Evolutionary conservation across 139 green algal species (phyloP), one percentile per base, ranked within the genome.

Genomic region (Volvox africanus): DNA sequence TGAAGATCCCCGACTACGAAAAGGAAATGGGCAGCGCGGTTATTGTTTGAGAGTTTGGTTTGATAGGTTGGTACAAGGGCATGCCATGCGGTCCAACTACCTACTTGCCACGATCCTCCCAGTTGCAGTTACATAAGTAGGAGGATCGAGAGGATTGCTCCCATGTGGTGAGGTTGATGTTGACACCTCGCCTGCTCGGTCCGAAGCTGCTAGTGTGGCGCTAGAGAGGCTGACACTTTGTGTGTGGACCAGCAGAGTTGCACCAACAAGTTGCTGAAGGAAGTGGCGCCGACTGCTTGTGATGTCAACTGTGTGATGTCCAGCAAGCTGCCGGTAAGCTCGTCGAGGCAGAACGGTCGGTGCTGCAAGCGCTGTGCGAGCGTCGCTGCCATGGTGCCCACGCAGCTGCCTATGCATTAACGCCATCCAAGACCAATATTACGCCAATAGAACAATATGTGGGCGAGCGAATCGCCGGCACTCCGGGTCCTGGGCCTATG

Each of bases 1-100:
- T 99, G 97, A 26, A 99, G 94, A 91, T 99, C 97, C 9, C 97
- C 97, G 87, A 99, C 97, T 97, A 95, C 90, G 90, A 30, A 32
- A 32, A 79, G 32, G 28, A 12, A 73, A 73, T 73, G 65, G 21
- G 65, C 65, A 73, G 21, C 44, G 9, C 9, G 44, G 44, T 55
- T 55, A 55, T 55, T 9, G 44, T 55, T 55, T 55, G 44, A 55
- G 44, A 55, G 44, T 9, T 55, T 55, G 9, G 44, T 5, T 55
- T 55, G n/a, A n/a, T n/a, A n/a, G n/a, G n/a, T 9, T 12, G 22
- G 67, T 14, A 28, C 67, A 75, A 75, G 67, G 67, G 26, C 71
- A 30, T 19, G 28, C 78, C 19, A 37, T 32, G 36, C n/a, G 35
- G 33, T 62, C 2, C 44, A 37, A 61, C 20, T 24, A 32, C 96